Evolutionary conservation across 306 rosid genomes (phyloP).

Genomic region (Rosa chinensis): DNA sequence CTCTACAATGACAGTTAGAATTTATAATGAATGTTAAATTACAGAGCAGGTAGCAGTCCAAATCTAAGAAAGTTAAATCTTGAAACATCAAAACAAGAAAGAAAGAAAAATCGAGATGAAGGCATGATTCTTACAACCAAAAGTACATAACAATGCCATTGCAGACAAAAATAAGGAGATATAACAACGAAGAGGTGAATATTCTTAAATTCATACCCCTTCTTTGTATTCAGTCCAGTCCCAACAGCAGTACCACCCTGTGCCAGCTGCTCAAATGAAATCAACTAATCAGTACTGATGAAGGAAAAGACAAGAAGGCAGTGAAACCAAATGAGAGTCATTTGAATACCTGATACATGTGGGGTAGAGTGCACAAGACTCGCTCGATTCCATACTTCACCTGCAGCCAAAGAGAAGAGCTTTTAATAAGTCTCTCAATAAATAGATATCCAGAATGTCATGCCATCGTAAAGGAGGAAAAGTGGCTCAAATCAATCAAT

Average conservation of each 20-base stretch:
- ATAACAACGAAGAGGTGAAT: neutral
- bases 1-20: neutral
- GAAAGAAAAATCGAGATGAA: neutral
- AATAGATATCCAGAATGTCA: conserved; percentile 13
- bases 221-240: conserved; percentile 98
- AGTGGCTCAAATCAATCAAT: conserved; percentile 5
- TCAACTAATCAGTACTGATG: conserved; percentile 33
- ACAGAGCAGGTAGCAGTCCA: neutral
- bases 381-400: conserved; percentile 89
- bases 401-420: conserved; percentile 48
- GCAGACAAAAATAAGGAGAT: neutral
- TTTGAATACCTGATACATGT: conserved; percentile 72
- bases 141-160: neutral
- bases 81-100: neutral
- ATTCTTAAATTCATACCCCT: conserved; percentile 60
- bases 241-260: conserved; percentile 99
- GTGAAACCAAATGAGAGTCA: conserved; percentile 11
- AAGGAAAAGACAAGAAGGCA: conserved; percentile 9
- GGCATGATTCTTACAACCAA: neutral
- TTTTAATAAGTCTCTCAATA: conserved; percentile 22
- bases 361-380: conserved; percentile 73
- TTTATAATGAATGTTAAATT: neutral
- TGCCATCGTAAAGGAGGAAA: conserved; percentile 10
- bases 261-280: conserved; percentile 75
- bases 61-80: neutral